Percentiles rank a stretch among this genome's conserved stretches.
Evolutionary conservation across 208 protist genomes (phyloP).

Genomic region (Leishmania tarentolae): DNA sequence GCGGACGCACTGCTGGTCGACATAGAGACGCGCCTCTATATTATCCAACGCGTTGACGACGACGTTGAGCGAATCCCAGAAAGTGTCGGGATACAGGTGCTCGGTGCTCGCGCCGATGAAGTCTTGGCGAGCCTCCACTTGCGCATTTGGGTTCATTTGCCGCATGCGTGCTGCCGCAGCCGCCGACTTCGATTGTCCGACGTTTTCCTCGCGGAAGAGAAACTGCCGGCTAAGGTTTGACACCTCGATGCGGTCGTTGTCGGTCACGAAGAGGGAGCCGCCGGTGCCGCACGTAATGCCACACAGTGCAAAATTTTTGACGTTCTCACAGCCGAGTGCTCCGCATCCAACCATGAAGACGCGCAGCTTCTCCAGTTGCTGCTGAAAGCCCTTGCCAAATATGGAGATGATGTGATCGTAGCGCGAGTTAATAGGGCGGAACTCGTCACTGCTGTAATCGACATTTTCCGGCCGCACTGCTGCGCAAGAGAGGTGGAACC

Average conservation of each 20-base stretch:
- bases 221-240: constrained; percentile 99
- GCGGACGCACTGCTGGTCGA: constrained; percentile 95
- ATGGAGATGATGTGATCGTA: constrained; percentile 83
- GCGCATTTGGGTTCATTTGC: constrained; percentile 95
- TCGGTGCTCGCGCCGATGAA: constrained; percentile 97
- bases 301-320: constrained; percentile 99
- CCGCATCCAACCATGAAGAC: constrained; percentile 98
- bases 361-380: constrained; percentile 63
- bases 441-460: constrained; percentile 51
- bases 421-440: constrained; percentile 46
- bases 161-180: constrained; percentile 91
- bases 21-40: constrained; percentile 96
- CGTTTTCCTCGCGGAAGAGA: constrained; percentile 98
- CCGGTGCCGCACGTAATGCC: constrained; percentile 90
- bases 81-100: constrained; percentile 95
- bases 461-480: constrained; percentile 69
- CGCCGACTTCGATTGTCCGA: constrained; percentile 96
- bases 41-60: constrained; percentile 99
- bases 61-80: constrained; percentile 95
- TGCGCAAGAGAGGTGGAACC: constrained; percentile 93
- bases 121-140: constrained; percentile 83
- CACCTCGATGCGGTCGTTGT: constrained; percentile 99
- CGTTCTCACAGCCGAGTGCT: constrained; percentile 98
- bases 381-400: constrained; percentile 74
- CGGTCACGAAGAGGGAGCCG: constrained; percentile 95